Percentiles rank a stretch among this genome's conserved stretches.
These are phyloP conservation scores for Pezicula carpinea DNA, from an alignment of 2,329 filamentous ascomycete species.

Conservation along the genomic window DNA sequence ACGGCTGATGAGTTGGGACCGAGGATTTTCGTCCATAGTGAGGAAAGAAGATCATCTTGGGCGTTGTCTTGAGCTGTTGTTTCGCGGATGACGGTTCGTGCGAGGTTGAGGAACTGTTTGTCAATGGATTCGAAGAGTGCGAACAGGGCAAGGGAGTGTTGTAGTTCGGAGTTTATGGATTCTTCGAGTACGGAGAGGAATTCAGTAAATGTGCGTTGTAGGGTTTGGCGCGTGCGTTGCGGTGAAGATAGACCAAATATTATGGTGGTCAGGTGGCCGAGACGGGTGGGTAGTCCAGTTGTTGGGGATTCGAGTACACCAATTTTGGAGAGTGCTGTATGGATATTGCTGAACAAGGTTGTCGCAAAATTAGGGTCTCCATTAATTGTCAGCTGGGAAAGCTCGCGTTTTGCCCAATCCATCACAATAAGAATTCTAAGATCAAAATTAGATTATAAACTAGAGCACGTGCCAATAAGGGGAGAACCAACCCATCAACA, in stretches of 20 bases:
- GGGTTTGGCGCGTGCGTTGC: conserved; percentile 73
- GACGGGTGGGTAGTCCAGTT: conserved; percentile 55
- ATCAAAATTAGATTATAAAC: conserved; percentile 13
- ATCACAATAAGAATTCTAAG: conserved; percentile 82
- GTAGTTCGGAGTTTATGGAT: conserved; percentile 78
- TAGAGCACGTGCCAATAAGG: background rate
- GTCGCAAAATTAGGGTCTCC: conserved; percentile 51
- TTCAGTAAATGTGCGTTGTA: conserved; percentile 84
- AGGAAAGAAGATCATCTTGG: conserved; percentile 76
- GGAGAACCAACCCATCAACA: conserved; percentile 65
- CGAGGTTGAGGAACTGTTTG: conserved; percentile 82
- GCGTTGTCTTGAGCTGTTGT: conserved; percentile 73
- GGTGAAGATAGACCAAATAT: conserved; percentile 77
- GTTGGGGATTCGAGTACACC: conserved; percentile 52
- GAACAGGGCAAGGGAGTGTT: conserved; percentile 75
- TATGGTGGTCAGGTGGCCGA: conserved; percentile 65
- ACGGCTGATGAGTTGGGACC: conserved; percentile 70
- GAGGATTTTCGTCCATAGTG: conserved; percentile 81
- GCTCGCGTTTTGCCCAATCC: conserved; percentile 90
- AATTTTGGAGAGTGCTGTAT: conserved; percentile 65
- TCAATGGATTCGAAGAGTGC: conserved; percentile 90
- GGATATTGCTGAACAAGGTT: conserved; percentile 74
- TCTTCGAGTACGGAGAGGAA: conserved; percentile 86
- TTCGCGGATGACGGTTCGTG: conserved; percentile 80
- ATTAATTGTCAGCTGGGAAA: conserved; percentile 61